A percentile compares a stretch with the other conserved stretches of the same genome.
These are phyloP conservation scores for Astrothelium macrocarpum DNA, from an alignment of 495 filamentous ascomycete genomes.

Conservation along the genomic window DNA sequence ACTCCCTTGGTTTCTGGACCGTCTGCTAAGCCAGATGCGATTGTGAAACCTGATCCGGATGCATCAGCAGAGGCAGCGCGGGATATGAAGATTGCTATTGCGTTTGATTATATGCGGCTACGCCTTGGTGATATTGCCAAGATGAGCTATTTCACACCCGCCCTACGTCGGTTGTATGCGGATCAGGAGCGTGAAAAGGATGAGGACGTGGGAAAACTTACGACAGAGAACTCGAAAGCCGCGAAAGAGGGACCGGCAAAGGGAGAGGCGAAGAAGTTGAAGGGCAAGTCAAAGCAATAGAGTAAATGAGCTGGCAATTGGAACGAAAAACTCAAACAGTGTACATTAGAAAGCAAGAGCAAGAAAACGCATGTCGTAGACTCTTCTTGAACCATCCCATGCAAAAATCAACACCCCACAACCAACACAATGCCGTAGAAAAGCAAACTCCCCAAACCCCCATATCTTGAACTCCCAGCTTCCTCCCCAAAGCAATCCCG, in stretches of 20 bases:
- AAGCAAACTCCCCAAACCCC: no score
- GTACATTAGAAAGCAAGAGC: background rate
- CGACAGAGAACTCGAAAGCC: conserved; percentile 11
- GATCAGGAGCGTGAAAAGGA: conserved; percentile 21
- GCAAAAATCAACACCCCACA: no score
- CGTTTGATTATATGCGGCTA: conserved; percentile 83
- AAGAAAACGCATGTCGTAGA: no score
- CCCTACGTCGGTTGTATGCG: conserved; percentile 58
- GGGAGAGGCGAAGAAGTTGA: conserved; percentile 17
- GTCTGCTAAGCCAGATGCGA: background rate
- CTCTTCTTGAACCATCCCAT: no score
- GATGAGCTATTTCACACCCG: conserved; percentile 63
- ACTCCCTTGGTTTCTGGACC: no score
- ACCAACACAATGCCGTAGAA: no score
- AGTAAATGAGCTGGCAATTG: conserved; percentile 6
- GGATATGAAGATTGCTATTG: conserved; percentile 57
- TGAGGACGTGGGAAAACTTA: conserved; percentile 15
- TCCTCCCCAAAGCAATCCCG: no score
- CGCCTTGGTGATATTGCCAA: conserved; percentile 69
- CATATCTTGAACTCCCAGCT: no score
- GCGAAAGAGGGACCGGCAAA: background rate
- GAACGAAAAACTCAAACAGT: background rate
- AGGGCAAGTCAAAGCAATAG: conserved; percentile 8
- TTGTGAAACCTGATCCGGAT: background rate
- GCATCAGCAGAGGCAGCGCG: background rate